Base-by-base conservation (phyloP, 768 basidiomycete genomes). In the Cantharellus anzutake region DNA sequence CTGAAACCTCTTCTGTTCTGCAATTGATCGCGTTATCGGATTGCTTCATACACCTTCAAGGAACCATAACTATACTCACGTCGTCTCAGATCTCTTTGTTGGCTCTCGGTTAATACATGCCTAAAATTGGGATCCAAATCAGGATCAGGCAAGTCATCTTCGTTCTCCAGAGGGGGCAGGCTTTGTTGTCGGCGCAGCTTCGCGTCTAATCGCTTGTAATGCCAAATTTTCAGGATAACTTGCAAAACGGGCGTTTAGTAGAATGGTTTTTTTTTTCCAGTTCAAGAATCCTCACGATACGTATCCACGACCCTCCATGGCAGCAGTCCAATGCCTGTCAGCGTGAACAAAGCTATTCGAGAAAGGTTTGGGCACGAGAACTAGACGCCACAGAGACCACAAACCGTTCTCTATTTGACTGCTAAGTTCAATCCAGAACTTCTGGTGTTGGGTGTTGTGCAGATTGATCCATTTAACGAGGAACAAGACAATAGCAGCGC, bases 141-240 rank as follows among this genome's bases (percentile, higher is more conserved):
- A 0, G 87, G 87, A 66, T 93, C 87, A 0, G 88, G 88, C 2
- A 90, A 70, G 67, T 91, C 87, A 65, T 91, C 83, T 5, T 75
- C 73, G 66, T 91, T 84, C 56, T 78, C 81, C 2, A 89, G 71
- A 60, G 78, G 76, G 1, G 84, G 83, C 5, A 90, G 71, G 16
- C 81, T 81, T 2, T 78, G 80, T 64, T 77, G 75, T 62, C 68
- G 66, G n/a, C 88, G 76, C 39, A 84, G 73, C 56, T 72, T 73
- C 38, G 74, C 74, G 5, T 81, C 83, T 60, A 74, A 68, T 34
- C 76, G 75, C 66, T 87, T 84, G 68, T 83, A 83, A 60, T 76
- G 73, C 82, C 81, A 87, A 42, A 92, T 88, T 67, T 78, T 78
- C 61, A 66, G 73, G 51, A 90, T 80, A 29, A 29, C 20, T 29